A percentile compares a stretch with the other conserved stretches of the same genome.
Conservation (phyloP, 352 stramenopile genomes). For the Thalassiosira mediterranea region DNA sequence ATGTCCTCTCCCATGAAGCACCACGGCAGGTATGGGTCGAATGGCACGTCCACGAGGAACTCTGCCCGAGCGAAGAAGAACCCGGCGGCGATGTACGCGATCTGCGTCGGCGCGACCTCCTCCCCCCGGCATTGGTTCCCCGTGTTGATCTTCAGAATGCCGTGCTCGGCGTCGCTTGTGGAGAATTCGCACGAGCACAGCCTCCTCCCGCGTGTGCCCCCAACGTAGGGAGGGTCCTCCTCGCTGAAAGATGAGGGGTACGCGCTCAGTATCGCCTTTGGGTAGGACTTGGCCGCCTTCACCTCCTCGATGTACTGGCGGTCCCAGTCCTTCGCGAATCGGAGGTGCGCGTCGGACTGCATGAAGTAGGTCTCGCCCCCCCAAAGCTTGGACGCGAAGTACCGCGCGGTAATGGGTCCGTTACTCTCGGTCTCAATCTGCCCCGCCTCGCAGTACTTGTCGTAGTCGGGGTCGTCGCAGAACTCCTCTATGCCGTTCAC, state of each 20-base stretch:
- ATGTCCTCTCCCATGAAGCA: slow-evolving; percentile 88
- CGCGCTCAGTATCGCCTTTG: slow-evolving; percentile 59
- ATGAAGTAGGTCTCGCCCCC: slow-evolving; percentile 83
- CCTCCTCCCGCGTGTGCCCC: slow-evolving; percentile 48
- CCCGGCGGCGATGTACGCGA: slow-evolving; percentile 83
- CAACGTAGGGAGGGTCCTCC: slow-evolving; percentile 45
- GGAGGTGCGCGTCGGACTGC: slow-evolving; percentile 86
- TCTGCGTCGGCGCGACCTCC: slow-evolving; percentile 47
- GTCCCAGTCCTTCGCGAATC: slow-evolving; percentile 74
- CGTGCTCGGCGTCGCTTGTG: slow-evolving; percentile 52
- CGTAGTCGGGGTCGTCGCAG: slow-evolving; percentile 63
- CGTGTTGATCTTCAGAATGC: slow-evolving; percentile 79
- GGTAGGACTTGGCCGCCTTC: slow-evolving; percentile 55
- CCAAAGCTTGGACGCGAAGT: slow-evolving; percentile 82
- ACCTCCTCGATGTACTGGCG: slow-evolving; percentile 63
- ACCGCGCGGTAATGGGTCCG: slow-evolving; percentile 85
- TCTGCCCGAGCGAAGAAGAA: slow-evolving; percentile 82
- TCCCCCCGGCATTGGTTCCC: slow-evolving; percentile 44
- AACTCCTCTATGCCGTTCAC: slow-evolving; percentile 86
- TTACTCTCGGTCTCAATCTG: slow-evolving; percentile 86
- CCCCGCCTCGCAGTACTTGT: slow-evolving; percentile 68
- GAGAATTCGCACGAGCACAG: slow-evolving; percentile 57
- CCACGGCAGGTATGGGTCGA: slow-evolving; percentile 85
- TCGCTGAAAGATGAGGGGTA: slow-evolving; percentile 69
- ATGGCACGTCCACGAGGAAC: slow-evolving; percentile 82